Percentiles rank a stretch among this genome's conserved stretches.
Conservation (phyloP, 305 asterid genomes). For the Caryopteris hybrid region DNA sequence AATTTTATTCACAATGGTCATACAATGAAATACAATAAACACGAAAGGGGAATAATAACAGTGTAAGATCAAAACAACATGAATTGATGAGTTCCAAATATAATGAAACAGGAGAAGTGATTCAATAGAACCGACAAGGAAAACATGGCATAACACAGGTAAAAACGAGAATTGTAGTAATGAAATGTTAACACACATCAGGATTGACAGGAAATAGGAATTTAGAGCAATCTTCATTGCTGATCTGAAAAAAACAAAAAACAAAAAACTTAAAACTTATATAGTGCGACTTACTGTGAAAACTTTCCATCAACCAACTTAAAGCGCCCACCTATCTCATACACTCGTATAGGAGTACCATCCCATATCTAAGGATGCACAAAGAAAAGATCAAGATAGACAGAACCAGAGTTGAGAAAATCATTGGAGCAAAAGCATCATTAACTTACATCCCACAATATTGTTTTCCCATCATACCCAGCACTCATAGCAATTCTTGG, state of each 20-base stretch:
- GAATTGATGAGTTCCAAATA: background rate
- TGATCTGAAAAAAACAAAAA: too few species aligned
- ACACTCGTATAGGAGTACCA: constrained; percentile 78
- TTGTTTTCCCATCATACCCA: constrained; percentile 98
- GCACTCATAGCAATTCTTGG: constrained; percentile 99
- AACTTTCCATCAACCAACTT: constrained; percentile 97
- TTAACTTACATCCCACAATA: constrained; percentile 95
- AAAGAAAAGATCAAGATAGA: constrained; percentile 23
- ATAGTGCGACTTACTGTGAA: constrained; percentile 70
- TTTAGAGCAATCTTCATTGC: background rate
- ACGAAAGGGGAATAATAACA: background rate
- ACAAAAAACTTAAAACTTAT: constrained; percentile 7
- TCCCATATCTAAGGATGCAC: constrained; percentile 81
- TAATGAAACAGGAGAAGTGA: constrained; percentile 3
- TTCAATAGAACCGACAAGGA: background rate
- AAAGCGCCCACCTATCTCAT: constrained; percentile 84
- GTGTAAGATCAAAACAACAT: background rate
- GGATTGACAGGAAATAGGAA: constrained; percentile 2
- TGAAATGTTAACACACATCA: constrained; percentile 4
- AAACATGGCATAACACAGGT: background rate
- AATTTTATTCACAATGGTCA: constrained; percentile 9
- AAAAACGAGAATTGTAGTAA: constrained; percentile 8
- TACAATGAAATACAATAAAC: background rate
- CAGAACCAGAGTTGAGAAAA: constrained; percentile 10
- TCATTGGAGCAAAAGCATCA: constrained; percentile 20